Evolutionary conservation across 306 rosid genomes (phyloP), one percentile per base, ranked within the genome.

Genomic region (Acacia acuminata): DNA sequence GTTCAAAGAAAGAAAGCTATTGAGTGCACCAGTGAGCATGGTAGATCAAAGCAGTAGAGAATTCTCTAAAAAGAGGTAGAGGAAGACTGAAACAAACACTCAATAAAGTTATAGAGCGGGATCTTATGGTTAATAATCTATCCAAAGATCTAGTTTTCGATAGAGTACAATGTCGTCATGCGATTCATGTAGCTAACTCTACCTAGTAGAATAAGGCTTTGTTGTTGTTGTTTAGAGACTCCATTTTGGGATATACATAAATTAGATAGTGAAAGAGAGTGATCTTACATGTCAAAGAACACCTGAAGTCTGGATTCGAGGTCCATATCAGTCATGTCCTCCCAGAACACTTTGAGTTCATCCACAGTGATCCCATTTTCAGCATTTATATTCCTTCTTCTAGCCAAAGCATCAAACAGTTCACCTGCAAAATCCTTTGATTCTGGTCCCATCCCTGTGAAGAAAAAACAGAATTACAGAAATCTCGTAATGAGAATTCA

Each of bases 351-450:
- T 78, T 64, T 90, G 70, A 85, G 81, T 75, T 93, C 90, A 73
- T 78, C 90, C 63, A 80, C 0, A 64, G 86, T 85, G 42, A 92
- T 81, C 76, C 98, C 98, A 69, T 67, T 58, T 44, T 30, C 73
- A 38, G 76, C 74, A 75, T 9, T 2, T 15, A 93, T 42, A 0
- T 73, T 79, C 81, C 97, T 87, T 5, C 98, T 79, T 84, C 99
- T 88, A 9, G 90, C 90, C 83, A 95, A 83, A 20, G 96, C 90
- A 34, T 93, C 98, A 22, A 77, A 95, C 12, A 93, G 79, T 55
- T 91, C 96, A 40, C 93, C 92, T 4, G 98, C 94, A 67, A 95
- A 95, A 25, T 92, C 99, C 87, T 92, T 93, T 16, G 98, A 95
- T 15, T 93, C 98, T 84, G 87, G 79, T 44, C 91, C 97, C 98